Base-by-base conservation (phyloP, 2,329 filamentous ascomycete species). In the Xylariaceae sp. region DNA sequence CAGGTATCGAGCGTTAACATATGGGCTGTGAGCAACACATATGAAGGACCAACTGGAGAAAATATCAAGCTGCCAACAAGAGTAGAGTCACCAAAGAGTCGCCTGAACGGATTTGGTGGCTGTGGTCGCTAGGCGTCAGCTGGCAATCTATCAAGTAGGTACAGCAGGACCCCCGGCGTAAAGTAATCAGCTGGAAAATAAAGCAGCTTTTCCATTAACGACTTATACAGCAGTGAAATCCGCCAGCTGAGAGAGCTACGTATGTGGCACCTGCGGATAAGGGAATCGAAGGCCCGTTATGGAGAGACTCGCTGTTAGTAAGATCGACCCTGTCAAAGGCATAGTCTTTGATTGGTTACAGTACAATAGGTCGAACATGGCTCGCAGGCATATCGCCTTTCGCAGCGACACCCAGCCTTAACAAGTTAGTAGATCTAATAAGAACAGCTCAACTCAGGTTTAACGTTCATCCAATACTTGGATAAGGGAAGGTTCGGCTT, bases 281-380 rank as follows among this genome's bases (percentile, higher is more conserved):
- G 37, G 40, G 18, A 47, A 47, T n/a, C 46, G 20, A 52, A 29
- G 41, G 21, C 20, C 12, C 29, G 9, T 50, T 7, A 44, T 29
- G 20, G 20, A 20, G 5, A 45, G 49, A 26, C 41, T 61, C 37
- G 41, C 54, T 29, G 26, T 37, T 50, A 42, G 40, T 29, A 40
- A 55, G 53, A 48, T 48, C 56, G 52, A 55, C n/a, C 41, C 46
- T 47, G 48, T 26, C 57, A 57, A 40, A 19, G 37, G 32, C 14
- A 32, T 41, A 9, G 16, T 20, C 29, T 21, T 42, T 62, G 54
- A 62, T 62, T 62, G 60, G 60, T 56, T 53, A 54, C 57, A n/a
- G 55, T 29, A 37, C 40, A 40, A 56, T 52, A 51, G 51, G 54
- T 54, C 57, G 54, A 57, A 55, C 44, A 49, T 40, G 49, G 50